Conservation (phyloP, 2,329 filamentous ascomycete species). For the Fusarium aywerte region DNA sequence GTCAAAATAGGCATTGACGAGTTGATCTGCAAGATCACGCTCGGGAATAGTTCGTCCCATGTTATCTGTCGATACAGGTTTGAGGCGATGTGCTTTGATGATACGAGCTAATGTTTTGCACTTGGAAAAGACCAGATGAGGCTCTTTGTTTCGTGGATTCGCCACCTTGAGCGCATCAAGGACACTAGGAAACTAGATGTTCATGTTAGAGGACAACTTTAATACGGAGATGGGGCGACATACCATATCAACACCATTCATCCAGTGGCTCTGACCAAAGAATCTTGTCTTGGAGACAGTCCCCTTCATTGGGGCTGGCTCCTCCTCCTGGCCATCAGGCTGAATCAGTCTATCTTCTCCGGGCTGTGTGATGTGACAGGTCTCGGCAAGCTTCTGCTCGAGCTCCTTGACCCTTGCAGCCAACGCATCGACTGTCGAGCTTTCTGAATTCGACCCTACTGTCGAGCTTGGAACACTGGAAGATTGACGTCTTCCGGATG, state of each 20-base stretch:
- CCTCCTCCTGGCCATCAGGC: neutral
- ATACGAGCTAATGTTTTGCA: conserved; percentile 56
- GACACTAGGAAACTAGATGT: conserved; percentile 47
- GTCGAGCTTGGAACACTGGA: conserved; percentile 45
- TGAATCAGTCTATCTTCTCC: conserved; percentile 22
- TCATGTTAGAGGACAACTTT: conserved; percentile 4
- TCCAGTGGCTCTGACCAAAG: conserved; percentile 63
- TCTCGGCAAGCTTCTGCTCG: conserved; percentile 55
- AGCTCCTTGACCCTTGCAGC: conserved; percentile 55
- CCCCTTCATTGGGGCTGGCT: conserved; percentile 45
- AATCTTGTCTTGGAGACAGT: conserved; percentile 58
- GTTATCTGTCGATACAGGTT: conserved; percentile 50
- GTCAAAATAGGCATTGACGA: conserved; percentile 65
- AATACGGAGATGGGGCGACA: conserved; percentile 21
- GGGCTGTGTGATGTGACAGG: conserved; percentile 40
- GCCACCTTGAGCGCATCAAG: conserved; percentile 43
- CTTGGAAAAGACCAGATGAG: conserved; percentile 49
- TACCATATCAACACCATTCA: conserved; percentile 57
- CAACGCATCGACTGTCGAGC: conserved; percentile 49
- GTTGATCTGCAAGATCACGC: conserved; percentile 58
- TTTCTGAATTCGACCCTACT: conserved; percentile 42
- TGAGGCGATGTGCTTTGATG: conserved; percentile 56
- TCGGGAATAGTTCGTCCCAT: conserved; percentile 55
- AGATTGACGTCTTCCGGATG: conserved; percentile 9
- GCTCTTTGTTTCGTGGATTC: conserved; percentile 46